phyloP scores from a whole-genome alignment of 2,329 filamentous ascomycete species.

The Fusarium zealandicum region DNA sequence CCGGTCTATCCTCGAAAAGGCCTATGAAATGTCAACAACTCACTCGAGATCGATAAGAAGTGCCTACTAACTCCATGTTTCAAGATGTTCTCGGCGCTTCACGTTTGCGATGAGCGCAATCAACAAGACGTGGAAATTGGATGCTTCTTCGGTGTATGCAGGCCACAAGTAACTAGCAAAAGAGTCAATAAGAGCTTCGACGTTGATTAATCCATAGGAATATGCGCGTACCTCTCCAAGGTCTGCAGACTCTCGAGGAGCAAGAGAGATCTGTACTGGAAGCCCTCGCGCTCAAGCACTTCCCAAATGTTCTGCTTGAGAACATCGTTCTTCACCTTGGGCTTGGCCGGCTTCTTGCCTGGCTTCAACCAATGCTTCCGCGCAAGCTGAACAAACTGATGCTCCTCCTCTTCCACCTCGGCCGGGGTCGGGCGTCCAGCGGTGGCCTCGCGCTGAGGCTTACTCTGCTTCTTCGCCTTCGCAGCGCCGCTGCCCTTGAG shows the following conservation, averaged over 20 bases:
- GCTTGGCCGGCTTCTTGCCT: constrained; percentile 65
- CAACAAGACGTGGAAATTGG: constrained; percentile 89
- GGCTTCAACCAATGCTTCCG: constrained; percentile 83
- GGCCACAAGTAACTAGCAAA: constrained; percentile 85
- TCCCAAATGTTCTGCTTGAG: constrained; percentile 92
- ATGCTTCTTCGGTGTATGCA: constrained; percentile 84
- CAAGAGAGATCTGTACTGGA: constrained; percentile 78
- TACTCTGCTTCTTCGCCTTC: constrained; percentile 44
- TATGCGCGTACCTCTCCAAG: constrained; percentile 71
- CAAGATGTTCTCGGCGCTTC: constrained; percentile 85
- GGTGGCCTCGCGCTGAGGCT: constrained; percentile 50
- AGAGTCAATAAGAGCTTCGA: constrained; percentile 35
- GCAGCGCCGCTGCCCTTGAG: constrained; percentile 61
- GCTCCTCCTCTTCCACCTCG: constrained; percentile 75
- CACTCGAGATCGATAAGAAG: not conserved
- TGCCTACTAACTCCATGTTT: constrained; percentile 76
- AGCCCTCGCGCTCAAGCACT: constrained; percentile 80
- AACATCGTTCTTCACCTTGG: constrained; percentile 82
- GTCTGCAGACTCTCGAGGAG: constrained; percentile 90
- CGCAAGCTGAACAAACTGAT: constrained; percentile 77
- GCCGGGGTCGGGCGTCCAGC: constrained; percentile 63
- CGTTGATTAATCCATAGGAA: constrained; percentile 10
- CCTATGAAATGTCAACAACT: constrained; percentile 53
- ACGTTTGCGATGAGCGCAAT: constrained; percentile 86
- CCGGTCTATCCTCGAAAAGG: constrained; percentile 77